A percentile compares a stretch with the other conserved stretches of the same genome.
Conservation (phyloP, 2,329 filamentous ascomycete species). For the Stagonosporopsis rhizophila region DNA sequence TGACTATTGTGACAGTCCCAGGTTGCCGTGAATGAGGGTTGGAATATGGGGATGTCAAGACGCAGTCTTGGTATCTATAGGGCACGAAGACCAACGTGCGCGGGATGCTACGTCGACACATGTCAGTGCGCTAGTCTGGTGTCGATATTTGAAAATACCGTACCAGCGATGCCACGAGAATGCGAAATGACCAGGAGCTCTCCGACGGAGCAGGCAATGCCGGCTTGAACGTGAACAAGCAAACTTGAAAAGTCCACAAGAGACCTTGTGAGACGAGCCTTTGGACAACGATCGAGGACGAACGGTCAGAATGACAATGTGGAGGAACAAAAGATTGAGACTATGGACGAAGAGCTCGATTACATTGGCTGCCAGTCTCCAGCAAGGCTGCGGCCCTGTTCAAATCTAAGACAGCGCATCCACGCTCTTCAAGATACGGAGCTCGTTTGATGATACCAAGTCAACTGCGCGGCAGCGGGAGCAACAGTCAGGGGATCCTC, state of each 20-base stretch:
- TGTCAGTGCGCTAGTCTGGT: conserved; percentile 28
- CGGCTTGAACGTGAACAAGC: conserved; percentile 42
- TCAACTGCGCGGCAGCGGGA: conserved; percentile 23
- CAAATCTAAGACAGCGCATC: conserved; percentile 26
- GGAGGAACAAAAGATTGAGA: conserved; percentile 30
- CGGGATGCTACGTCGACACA: conserved; percentile 22
- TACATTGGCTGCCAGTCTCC: conserved; percentile 6
- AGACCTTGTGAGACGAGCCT: conserved; percentile 30
- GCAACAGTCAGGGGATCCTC: conserved; percentile 22
- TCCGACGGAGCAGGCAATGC: conserved; percentile 22
- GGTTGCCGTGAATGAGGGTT: conserved; percentile 23
- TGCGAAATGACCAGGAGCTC: conserved; percentile 21
- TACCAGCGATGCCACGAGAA: conserved; percentile 40
- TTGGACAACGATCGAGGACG: conserved; percentile 20
- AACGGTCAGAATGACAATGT: conserved; percentile 19
- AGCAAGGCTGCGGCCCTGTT: conserved; percentile 13
- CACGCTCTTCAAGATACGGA: conserved; percentile 8
- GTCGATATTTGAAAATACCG: conserved; percentile 21
- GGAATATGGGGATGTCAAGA: conserved; percentile 17
- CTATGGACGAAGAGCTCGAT: conserved; percentile 19
- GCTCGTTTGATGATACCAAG: conserved; percentile 26
- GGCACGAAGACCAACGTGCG: conserved; percentile 14
- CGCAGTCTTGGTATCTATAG: conserved; percentile 32
- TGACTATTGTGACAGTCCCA: conserved; percentile 1
- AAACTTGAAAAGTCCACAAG: conserved; percentile 35